These are phyloP conservation scores for Diaporthe sp. DNA, from an alignment of 2,329 filamentous ascomycete genomes.

Conservation along the genomic window DNA sequence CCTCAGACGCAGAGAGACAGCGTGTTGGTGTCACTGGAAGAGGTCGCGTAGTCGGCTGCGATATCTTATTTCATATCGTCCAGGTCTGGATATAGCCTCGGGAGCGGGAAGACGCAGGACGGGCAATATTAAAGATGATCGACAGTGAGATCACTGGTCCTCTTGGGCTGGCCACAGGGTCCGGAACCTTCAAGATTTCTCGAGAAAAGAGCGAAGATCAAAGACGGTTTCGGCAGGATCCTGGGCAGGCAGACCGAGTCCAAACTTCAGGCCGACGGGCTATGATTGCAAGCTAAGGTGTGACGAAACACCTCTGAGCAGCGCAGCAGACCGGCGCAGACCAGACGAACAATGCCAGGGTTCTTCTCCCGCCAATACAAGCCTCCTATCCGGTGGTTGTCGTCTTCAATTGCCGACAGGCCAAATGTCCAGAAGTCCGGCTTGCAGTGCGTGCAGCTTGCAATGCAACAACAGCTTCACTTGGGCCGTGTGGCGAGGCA, in stretches of 20 bases:
- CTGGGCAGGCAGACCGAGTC: conserved; percentile 33
- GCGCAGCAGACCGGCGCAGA: not conserved
- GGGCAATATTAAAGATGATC: not conserved
- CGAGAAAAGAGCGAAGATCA: not conserved
- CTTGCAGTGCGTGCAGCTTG: not conserved
- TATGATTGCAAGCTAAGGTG: conserved; percentile 25
- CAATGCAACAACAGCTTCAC: conserved; percentile 10
- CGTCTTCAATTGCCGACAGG: conserved; percentile 6
- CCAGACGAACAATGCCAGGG: not conserved
- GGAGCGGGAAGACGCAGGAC: not conserved
- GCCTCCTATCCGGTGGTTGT: not conserved
- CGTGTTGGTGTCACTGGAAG: conserved; percentile 3
- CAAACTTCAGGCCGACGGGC: conserved; percentile 16
- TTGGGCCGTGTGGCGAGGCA: not conserved
- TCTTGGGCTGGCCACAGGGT: not conserved
- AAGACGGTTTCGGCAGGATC: not conserved
- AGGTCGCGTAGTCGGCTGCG: not conserved
- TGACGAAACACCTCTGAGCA: conserved; percentile 26
- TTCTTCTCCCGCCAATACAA: not conserved
- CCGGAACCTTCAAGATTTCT: no score
- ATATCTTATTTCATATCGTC: conserved; percentile 8
- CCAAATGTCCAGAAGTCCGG: not conserved
- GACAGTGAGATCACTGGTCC: not conserved
- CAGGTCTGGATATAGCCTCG: not conserved
- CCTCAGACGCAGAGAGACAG: not conserved